These are phyloP conservation scores for Diaporthe sp. DNA, from an alignment of 2,329 filamentous ascomycete species.

Conservation along the genomic window DNA sequence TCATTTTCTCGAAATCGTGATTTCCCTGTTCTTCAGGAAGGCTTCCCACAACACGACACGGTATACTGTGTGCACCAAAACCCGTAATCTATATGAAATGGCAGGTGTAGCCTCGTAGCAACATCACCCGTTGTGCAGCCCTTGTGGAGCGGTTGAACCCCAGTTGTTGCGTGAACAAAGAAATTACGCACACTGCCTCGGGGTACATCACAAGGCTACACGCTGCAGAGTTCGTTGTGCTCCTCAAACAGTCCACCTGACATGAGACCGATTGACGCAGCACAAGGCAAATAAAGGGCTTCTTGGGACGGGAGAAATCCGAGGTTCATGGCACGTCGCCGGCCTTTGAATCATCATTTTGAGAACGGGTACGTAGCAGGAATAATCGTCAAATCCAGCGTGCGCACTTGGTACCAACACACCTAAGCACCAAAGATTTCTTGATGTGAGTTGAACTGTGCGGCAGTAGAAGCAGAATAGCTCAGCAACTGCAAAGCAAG, in stretches of 20 bases:
- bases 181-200: background rate
- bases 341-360: background rate
- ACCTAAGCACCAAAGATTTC: background rate
- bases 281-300: background rate
- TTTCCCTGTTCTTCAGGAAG: background rate
- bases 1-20: background rate
- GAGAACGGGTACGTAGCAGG: too few species aligned
- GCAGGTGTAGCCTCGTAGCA: background rate
- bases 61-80: background rate
- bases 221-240: background rate
- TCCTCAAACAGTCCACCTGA: background rate
- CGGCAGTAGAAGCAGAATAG: background rate
- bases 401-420: too few species aligned
- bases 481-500: background rate
- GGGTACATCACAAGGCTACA: background rate
- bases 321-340: slow-evolving; percentile 11
- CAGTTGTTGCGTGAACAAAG: background rate
- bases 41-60: too few species aligned
- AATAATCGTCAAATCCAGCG: background rate
- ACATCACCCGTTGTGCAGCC: too few species aligned
- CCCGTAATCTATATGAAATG: too few species aligned
- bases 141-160: background rate
- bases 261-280: background rate
- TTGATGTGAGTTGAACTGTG: background rate
- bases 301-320: background rate